Conservation (phyloP, 1,139 yeast species). For the Saccharomyces hybrid region DNA sequence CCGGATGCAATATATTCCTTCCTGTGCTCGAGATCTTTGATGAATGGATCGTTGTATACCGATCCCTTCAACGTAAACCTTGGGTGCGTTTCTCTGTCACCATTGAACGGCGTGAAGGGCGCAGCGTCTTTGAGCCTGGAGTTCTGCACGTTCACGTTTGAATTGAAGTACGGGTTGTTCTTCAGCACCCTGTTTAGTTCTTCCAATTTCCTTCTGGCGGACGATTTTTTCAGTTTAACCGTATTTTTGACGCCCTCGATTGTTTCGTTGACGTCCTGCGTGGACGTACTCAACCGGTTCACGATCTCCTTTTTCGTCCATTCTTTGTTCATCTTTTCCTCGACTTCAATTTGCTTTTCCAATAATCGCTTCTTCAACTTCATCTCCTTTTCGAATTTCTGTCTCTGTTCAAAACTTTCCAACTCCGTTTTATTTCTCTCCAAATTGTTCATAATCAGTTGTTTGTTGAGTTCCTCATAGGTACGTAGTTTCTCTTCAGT, state of each 20-base stretch:
- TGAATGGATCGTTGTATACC: slow-evolving; percentile 52
- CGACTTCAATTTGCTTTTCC: slow-evolving; percentile 65
- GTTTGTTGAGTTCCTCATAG: slow-evolving; percentile 71
- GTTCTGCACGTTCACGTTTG: slow-evolving; percentile 13
- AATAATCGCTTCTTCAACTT: slow-evolving; percentile 53
- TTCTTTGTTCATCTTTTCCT: slow-evolving; percentile 51
- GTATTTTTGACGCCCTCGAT: slow-evolving; percentile 51
- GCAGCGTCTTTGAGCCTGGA: slow-evolving; percentile 19
- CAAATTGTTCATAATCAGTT: slow-evolving; percentile 69
- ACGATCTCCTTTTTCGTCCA: slow-evolving; percentile 64
- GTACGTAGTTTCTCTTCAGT: slow-evolving; percentile 63
- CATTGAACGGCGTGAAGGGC: slow-evolving; percentile 92
- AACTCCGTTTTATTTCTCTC: slow-evolving; percentile 60
- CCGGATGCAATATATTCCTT: slow-evolving; percentile 81
- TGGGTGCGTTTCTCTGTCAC: slow-evolving; percentile 61
- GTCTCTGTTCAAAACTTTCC: slow-evolving; percentile 43
- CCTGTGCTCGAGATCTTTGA: slow-evolving; percentile 52
- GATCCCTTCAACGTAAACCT: slow-evolving; percentile 38
- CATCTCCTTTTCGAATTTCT: slow-evolving; percentile 51
- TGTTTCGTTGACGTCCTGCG: slow-evolving; percentile 38
- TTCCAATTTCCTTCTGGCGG: slow-evolving; percentile 58
- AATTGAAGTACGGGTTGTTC: slow-evolving; percentile 29
- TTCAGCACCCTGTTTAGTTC: slow-evolving; percentile 45
- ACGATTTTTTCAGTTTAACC: slow-evolving; percentile 53
- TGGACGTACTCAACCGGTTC: slow-evolving; percentile 47